Percentiles rank a stretch among this genome's conserved stretches.
Evolutionary conservation across 1,139 yeast species (phyloP).

Genomic region (Yamadazyma jaroonii): DNA sequence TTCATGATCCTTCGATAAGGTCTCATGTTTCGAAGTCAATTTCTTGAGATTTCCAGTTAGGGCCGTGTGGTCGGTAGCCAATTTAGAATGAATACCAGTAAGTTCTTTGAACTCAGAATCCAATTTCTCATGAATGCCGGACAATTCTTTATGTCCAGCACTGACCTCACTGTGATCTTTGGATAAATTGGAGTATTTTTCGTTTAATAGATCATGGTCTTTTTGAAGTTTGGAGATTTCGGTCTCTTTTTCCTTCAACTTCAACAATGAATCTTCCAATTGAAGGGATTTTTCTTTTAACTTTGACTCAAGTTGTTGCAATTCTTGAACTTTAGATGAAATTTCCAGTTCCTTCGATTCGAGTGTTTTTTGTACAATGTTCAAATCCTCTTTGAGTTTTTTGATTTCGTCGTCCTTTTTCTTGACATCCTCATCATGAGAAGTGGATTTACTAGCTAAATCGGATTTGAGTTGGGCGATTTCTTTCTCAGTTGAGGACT

Average conservation of each 20-base stretch:
- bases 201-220: constrained; percentile 2
- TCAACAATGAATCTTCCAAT: background rate
- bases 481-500: background rate
- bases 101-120: background rate
- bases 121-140: background rate
- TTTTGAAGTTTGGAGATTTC: background rate
- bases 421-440: background rate
- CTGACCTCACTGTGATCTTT: background rate
- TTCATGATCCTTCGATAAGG: constrained; percentile 1
- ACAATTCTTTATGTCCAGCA: background rate
- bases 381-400: constrained; percentile 1
- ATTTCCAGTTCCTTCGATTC: background rate
- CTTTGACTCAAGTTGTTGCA: background rate
- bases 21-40: background rate
- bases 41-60: background rate
- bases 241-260: background rate
- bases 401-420: background rate
- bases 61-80: background rate
- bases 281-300: background rate
- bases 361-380: constrained; percentile 1
- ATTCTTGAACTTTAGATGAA: background rate
- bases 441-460: constrained; percentile 1
- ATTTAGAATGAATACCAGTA: background rate
- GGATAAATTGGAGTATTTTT: background rate
- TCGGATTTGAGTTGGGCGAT: constrained; percentile 1